These are phyloP conservation scores for Syzygium malaccense DNA, from an alignment of 441 rosid species.

Conservation along the genomic window DNA sequence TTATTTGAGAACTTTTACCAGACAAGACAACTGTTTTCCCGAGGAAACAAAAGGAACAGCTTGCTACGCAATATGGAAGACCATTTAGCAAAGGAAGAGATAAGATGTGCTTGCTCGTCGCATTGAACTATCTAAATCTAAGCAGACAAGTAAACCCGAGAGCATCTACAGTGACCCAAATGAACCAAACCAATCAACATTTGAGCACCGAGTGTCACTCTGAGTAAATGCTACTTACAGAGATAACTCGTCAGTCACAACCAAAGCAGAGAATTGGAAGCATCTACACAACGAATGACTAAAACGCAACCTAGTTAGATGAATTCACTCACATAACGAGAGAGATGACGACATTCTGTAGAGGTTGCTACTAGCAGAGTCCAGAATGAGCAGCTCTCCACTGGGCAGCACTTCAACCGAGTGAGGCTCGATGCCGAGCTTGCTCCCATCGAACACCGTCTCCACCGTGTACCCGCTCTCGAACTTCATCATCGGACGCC, in stretches of 20 bases:
- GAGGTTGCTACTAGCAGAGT: conserved; percentile 79
- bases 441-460: conserved; percentile 95
- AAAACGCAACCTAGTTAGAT: neutral
- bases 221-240: neutral
- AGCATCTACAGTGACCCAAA: neutral
- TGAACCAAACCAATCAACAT: neutral
- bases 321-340: conserved; percentile 63
- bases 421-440: conserved; percentile 85
- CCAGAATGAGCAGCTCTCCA: conserved; percentile 85
- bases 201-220: neutral
- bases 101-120: neutral
- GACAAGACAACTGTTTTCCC: neutral
- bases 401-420: conserved; percentile 67
- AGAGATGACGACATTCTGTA: conserved; percentile 80
- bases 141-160: neutral
- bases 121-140: neutral
- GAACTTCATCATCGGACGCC: conserved; percentile 84
- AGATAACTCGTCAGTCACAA: neutral
- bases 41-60: neutral
- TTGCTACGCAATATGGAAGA: neutral
- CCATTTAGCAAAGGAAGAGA: neutral
- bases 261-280: neutral
- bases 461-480: conserved; percentile 88
- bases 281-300: neutral
- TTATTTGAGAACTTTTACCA: neutral